Evolutionary conservation across 169 alveolate genomes (phyloP), one percentile per base, ranked within the genome.

Genomic region (Eimeria necatrix): DNA sequence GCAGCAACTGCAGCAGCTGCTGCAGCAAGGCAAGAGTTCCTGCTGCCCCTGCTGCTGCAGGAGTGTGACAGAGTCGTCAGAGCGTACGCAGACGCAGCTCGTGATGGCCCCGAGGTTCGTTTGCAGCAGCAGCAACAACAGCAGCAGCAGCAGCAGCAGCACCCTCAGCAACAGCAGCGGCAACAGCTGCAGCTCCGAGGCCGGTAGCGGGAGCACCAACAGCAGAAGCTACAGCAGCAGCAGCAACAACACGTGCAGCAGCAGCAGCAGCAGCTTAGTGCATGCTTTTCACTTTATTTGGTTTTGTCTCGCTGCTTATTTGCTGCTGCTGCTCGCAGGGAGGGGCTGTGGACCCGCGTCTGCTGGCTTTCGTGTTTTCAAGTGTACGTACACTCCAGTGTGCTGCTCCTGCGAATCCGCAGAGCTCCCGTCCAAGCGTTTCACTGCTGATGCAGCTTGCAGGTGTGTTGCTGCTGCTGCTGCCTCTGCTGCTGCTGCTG

Each of bases 301-400:
- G 16, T 16, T 0, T 18, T 48, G 26, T 46, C 41, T 76, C 4
- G 26, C 64, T 76, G 49, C 48, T 48, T 48, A 4, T 46, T 16
- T 78, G 83, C 51, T 73, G 83, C 83, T 73, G 83, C 83, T 48
- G 59, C 41, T 12, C 5, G 32, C 60, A 74, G 59, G 22, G 22
- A 14, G 60, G 70, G 18, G 61, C 68, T n/a, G 88, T 78, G 14
- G 88, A 78, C 16, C 32, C 88, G 8, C 88, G 88, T 51, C 18
- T 78, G 41, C 60, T 78, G 32, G 51, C 20, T 20, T 78, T 49
- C 12, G 88, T 78, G 7, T 78, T 78, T 49, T 78, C 88, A 8
- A 48, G 88, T 51, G 68, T 78, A 51, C 88, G 88, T 9, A 51
- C 88, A 46, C 88, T 78, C 64, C 88, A 78, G 48, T 78, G 88